A percentile compares a stretch with the other conserved stretches of the same genome.
Evolutionary conservation across 1,284 basidiomycete genomes (phyloP).

Genomic region (Marasmius sp.): DNA sequence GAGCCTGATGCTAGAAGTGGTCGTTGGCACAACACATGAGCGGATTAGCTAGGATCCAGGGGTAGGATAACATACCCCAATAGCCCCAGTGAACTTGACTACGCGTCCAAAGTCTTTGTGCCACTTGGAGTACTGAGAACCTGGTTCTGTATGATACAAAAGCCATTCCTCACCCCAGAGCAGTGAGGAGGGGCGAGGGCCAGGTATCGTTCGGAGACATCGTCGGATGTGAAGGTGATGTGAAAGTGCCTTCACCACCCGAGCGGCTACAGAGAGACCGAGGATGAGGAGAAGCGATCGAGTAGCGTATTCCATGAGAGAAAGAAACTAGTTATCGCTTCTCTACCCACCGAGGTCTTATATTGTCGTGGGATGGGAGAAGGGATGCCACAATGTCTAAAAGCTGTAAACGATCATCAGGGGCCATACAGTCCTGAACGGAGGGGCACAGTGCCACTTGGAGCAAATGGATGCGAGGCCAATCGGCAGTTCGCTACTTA

Average conservation of each 20-base stretch:
- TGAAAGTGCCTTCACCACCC: constrained; percentile 26
- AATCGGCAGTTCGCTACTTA: too few species aligned
- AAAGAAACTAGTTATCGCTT: background rate
- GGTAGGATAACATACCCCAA: constrained; percentile 40
- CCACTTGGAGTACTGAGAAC: constrained; percentile 49
- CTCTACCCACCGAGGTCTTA: background rate
- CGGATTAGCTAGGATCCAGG: background rate
- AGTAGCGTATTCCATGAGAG: background rate
- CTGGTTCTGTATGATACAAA: constrained; percentile 48
- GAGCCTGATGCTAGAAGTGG: constrained; percentile 44
- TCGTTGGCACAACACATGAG: constrained; percentile 1
- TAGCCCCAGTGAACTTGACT: constrained; percentile 52
- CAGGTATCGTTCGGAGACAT: constrained; percentile 43
- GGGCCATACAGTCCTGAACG: background rate
- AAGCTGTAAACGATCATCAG: background rate
- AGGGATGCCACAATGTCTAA: background rate
- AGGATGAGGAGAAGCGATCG: constrained; percentile 14
- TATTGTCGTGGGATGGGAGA: background rate
- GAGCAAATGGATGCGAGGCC: background rate
- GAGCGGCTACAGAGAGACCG: constrained; percentile 27
- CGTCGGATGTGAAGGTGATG: constrained; percentile 29
- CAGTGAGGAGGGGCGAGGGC: constrained; percentile 43
- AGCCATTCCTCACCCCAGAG: constrained; percentile 61
- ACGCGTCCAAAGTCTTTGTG: constrained; percentile 50
- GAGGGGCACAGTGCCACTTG: background rate